Evolutionary conservation across 306 rosid genomes (phyloP).

Genomic region (Glycine tomentella): DNA sequence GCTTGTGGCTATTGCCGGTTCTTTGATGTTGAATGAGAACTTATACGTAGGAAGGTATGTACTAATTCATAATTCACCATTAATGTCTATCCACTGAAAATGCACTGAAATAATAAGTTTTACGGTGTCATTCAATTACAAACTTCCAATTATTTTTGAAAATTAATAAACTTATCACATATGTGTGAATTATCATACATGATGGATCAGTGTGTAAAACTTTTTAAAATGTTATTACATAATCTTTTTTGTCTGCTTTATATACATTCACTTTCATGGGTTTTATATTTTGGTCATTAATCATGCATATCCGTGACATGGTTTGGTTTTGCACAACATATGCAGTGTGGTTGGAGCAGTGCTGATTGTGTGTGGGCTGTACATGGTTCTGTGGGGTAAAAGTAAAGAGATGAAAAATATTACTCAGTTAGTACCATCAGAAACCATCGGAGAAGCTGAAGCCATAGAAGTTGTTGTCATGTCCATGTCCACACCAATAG

Average conservation of each 20-base stretch:
- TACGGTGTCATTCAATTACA: no score
- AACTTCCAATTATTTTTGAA: no score
- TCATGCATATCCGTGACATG: no score
- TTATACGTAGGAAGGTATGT: slow-evolving; percentile 51
- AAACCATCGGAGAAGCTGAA: slow-evolving; percentile 26
- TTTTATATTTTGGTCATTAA: no score
- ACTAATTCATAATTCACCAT: not conserved
- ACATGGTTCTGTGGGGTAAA: slow-evolving; percentile 59
- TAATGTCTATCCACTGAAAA: no score
- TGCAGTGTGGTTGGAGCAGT: slow-evolving; percentile 45
- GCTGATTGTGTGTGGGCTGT: slow-evolving; percentile 51
- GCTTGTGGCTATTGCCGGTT: slow-evolving; percentile 47
- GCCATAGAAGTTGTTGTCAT: slow-evolving; percentile 42
- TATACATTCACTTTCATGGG: not conserved
- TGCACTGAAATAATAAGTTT: no score
- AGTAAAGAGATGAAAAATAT: slow-evolving; percentile 46
- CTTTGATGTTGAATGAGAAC: slow-evolving; percentile 49
- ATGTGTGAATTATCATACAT: no score
- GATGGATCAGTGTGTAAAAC: no score
- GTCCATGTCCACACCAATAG: slow-evolving; percentile 1
- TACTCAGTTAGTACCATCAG: slow-evolving; percentile 46
- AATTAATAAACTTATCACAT: no score
- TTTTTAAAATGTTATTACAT: no score
- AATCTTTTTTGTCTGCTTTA: no score
- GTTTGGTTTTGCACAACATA: no score